Percentiles rank a stretch among this genome's conserved stretches.
phyloP scores from a whole-genome alignment of 805 yeast species.

The Phaffomyces antillensis region DNA sequence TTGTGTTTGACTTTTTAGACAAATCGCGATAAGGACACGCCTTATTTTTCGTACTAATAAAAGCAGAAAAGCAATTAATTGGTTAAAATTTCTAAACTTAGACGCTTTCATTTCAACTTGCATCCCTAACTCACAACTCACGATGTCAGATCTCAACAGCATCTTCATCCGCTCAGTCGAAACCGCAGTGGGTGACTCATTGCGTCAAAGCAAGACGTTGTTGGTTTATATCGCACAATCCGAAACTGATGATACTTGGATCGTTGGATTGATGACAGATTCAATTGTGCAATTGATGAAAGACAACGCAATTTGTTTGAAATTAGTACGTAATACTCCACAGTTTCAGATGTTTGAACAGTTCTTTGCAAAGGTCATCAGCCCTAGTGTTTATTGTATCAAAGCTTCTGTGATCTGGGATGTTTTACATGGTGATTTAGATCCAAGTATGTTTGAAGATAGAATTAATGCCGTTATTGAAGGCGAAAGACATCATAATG shows the following conservation, averaged over 20 bases:
- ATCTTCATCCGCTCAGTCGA: constrained; percentile 25
- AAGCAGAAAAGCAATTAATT: neutral
- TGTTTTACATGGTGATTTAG: constrained; percentile 29
- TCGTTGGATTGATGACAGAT: constrained; percentile 13
- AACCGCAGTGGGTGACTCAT: constrained; percentile 34
- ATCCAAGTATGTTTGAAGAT: constrained; percentile 21
- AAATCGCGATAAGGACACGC: neutral
- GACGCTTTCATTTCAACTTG: neutral
- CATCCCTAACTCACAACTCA: too few relatives aligned
- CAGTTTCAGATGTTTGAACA: constrained; percentile 45
- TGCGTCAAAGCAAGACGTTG: constrained; percentile 29
- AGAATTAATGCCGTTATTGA: constrained; percentile 5
- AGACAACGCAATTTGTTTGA: constrained; percentile 33
- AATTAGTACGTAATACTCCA: constrained; percentile 31
- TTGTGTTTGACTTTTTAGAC: neutral
- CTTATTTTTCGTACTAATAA: neutral
- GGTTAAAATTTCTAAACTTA: too few relatives aligned
- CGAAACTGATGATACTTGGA: constrained; percentile 17
- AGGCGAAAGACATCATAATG: constrained; percentile 3
- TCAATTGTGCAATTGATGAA: constrained; percentile 14
- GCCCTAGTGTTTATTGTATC: constrained; percentile 56
- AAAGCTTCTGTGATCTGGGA: constrained; percentile 40
- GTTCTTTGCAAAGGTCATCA: constrained; percentile 42
- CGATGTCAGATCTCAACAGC: constrained; percentile 11
- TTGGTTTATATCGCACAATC: constrained; percentile 30